phyloP scores from a whole-genome alignment of 805 yeast genomes.

The Candida saitoana region DNA sequence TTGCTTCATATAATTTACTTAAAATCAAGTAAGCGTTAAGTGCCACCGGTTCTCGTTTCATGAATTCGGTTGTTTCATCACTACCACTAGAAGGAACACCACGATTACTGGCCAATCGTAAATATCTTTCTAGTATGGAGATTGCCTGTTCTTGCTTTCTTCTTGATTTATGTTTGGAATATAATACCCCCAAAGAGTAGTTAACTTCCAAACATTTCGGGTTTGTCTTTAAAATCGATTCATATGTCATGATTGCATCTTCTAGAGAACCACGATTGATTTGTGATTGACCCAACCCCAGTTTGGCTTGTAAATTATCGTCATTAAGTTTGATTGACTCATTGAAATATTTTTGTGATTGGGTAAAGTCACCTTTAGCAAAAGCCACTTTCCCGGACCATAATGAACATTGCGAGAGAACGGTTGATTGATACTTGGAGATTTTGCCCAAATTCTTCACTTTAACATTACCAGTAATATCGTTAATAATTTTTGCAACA shows the following conservation, averaged over 20 bases:
- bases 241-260: slow-evolving; percentile 85
- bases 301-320: slow-evolving; percentile 60
- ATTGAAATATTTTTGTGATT: slow-evolving; percentile 68
- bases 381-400: slow-evolving; percentile 86
- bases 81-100: slow-evolving; percentile 24
- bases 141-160: slow-evolving; percentile 53
- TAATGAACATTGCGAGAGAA: slow-evolving; percentile 43
- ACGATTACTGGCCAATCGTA: slow-evolving; percentile 54
- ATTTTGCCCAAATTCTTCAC: slow-evolving; percentile 16
- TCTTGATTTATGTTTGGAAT: slow-evolving; percentile 44
- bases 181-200: slow-evolving; percentile 71
- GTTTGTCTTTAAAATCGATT: slow-evolving; percentile 59
- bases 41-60: slow-evolving; percentile 51
- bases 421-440: slow-evolving; percentile 25
- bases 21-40: slow-evolving; percentile 65
- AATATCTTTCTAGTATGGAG: slow-evolving; percentile 62
- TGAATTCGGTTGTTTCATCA: slow-evolving; percentile 16
- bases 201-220: slow-evolving; percentile 71
- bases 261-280: slow-evolving; percentile 66
- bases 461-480: slow-evolving; percentile 16
- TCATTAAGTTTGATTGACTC: slow-evolving; percentile 67
- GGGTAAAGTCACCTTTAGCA: slow-evolving; percentile 53
- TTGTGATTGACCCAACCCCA: slow-evolving; percentile 86
- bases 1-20: slow-evolving; percentile 65
- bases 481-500: slow-evolving; percentile 44